Conservation (phyloP, 768 basidiomycete species). For the Gloeostereum incarnatum region DNA sequence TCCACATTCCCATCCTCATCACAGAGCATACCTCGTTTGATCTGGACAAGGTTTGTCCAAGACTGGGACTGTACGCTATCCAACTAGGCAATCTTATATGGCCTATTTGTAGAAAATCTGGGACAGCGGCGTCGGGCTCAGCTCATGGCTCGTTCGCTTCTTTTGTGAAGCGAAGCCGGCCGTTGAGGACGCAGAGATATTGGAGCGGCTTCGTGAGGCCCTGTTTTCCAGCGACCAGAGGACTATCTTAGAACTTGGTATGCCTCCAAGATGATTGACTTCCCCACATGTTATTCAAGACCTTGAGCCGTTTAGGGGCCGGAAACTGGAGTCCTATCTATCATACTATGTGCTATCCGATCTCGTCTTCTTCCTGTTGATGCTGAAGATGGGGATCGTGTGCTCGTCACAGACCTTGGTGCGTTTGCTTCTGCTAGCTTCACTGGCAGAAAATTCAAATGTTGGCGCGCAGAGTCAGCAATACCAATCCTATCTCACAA, state of each 20-base stretch:
- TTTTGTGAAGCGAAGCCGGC: not conserved
- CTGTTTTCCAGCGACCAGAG: conserved; percentile 30
- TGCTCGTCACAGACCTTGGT: conserved; percentile 72
- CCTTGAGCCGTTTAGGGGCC: conserved; percentile 41
- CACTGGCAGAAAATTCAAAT: not conserved
- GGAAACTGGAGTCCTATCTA: conserved; percentile 79
- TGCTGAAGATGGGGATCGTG: conserved; percentile 16
- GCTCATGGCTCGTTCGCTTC: conserved; percentile 59
- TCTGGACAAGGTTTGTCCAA: conserved; percentile 94
- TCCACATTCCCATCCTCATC: conserved; percentile 30
- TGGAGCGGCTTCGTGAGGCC: conserved; percentile 17
- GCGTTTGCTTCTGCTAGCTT: conserved; percentile 14
- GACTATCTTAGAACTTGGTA: conserved; percentile 65
- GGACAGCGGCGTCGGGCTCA: conserved; percentile 87
- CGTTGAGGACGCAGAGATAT: conserved; percentile 1
- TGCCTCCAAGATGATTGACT: conserved; percentile 7
- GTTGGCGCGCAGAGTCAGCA: conserved; percentile 50
- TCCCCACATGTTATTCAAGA: conserved; percentile 1
- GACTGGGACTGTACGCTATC: conserved; percentile 11
- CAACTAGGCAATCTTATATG: not conserved
- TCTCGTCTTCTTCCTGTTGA: conserved; percentile 17
- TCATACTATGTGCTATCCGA: conserved; percentile 52
- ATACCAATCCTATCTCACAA: conserved; percentile 74
- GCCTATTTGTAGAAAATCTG: conserved; percentile 73
- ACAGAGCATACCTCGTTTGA: conserved; percentile 85